phyloP scores from a whole-genome alignment of 495 filamentous ascomycete species.

The Podospora australis region DNA sequence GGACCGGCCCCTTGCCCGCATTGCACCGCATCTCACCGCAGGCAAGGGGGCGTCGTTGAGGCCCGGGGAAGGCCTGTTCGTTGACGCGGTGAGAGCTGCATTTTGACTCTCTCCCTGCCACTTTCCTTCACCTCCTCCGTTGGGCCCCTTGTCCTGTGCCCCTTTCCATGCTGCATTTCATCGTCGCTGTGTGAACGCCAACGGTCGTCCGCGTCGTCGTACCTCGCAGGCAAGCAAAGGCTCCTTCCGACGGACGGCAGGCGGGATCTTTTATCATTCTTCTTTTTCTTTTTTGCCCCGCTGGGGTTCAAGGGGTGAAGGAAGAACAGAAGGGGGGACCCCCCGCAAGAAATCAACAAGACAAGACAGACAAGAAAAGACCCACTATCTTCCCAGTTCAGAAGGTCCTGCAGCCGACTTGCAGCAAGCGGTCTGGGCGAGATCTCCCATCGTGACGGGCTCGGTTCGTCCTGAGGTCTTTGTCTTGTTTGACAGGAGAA shows the following conservation, averaged over 20 bases:
- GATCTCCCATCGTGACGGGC: not conserved
- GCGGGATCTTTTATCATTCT: not conserved
- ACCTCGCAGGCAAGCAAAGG: no score
- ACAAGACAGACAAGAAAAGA: no score
- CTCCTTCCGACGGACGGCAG: no score
- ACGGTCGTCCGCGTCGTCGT: not conserved
- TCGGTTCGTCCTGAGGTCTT: not conserved
- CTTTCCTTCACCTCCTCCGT: not conserved
- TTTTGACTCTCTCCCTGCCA: not conserved
- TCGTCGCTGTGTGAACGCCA: not conserved
- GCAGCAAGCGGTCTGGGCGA: not conserved
- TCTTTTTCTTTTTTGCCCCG: not conserved
- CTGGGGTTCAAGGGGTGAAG: no score
- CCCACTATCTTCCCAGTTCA: not conserved
- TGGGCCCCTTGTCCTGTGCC: not conserved
- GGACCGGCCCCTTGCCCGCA: not conserved
- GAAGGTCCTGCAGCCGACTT: not conserved
- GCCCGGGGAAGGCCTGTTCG: not conserved
- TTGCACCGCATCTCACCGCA: not conserved
- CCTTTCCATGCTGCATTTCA: not conserved
- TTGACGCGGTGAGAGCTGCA: not conserved
- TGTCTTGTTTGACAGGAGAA: not conserved
- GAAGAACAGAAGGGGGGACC: no score
- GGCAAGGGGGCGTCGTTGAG: not conserved
- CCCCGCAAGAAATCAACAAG: no score